A percentile compares a stretch with the other conserved stretches of the same genome.
Conservation (phyloP, 805 yeast genomes). For the Candida lessepsii region DNA sequence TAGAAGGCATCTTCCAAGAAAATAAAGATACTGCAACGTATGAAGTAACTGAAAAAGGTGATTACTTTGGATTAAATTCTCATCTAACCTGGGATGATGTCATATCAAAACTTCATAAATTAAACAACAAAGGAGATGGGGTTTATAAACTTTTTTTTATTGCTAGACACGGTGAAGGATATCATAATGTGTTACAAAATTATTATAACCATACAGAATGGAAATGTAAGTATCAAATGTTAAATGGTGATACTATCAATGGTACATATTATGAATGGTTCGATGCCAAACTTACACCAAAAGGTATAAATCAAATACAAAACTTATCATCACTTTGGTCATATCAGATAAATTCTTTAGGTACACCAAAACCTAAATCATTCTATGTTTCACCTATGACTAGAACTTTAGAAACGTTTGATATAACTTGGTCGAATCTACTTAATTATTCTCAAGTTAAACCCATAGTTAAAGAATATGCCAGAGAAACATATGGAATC, state of each 20-base stretch:
- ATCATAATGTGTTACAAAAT: conserved; percentile 27
- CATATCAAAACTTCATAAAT: conserved; percentile 13
- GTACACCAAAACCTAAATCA: conserved; percentile 24
- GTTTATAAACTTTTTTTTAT: conserved; percentile 26
- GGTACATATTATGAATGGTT: conserved; percentile 23
- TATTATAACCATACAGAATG: conserved; percentile 19
- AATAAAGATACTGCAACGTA: conserved; percentile 14
- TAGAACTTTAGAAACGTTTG: conserved; percentile 31
- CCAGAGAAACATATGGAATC: conserved; percentile 35
- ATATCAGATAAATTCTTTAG: conserved; percentile 14
- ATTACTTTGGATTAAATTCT: conserved; percentile 23
- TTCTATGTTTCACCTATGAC: conserved; percentile 32
- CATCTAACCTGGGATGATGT: conserved; percentile 24
- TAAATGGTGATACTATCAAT: conserved; percentile 21
- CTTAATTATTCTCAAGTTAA: conserved; percentile 17
- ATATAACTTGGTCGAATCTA: conserved; percentile 22
- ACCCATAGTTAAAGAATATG: conserved; percentile 27
- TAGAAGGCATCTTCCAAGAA: conserved; percentile 22
- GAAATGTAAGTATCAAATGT: conserved; percentile 27
- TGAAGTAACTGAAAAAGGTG: conserved; percentile 7
- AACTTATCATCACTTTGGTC: conserved; percentile 18
- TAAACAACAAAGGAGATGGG: conserved; percentile 12
- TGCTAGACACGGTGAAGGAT: conserved; percentile 36
- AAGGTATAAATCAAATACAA: conserved; percentile 21
- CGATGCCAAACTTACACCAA: conserved; percentile 29